phyloP scores from a whole-genome alignment of 2,329 filamentous ascomycete species.

The Seiridium unicorne region DNA sequence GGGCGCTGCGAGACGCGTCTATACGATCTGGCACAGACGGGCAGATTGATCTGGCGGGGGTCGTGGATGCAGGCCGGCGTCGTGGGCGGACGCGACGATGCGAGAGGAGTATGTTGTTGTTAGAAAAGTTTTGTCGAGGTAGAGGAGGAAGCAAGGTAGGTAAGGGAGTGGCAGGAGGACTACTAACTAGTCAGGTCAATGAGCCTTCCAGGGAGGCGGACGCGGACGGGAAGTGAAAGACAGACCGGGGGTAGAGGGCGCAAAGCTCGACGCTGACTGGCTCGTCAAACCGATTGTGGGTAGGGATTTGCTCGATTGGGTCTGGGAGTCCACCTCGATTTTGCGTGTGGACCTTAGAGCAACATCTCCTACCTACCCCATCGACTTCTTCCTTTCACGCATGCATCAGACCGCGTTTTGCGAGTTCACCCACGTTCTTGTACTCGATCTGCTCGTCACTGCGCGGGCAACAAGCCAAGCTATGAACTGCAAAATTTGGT shows the following conservation, averaged over 20 bases:
- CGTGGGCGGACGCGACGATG: background rate
- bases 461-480: slow-evolving; percentile 36
- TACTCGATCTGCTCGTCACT: slow-evolving; percentile 60
- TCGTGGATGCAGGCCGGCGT: slow-evolving; percentile 5
- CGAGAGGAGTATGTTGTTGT: background rate
- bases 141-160: slow-evolving; percentile 1
- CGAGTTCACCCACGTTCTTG: slow-evolving; percentile 53
- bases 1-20: slow-evolving; percentile 5
- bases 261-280: slow-evolving; percentile 2
- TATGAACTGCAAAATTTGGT: slow-evolving; percentile 25
- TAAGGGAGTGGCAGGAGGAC: slow-evolving; percentile 7
- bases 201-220: slow-evolving; percentile 4
- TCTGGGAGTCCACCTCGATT: slow-evolving; percentile 7
- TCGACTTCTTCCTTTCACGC: slow-evolving; percentile 9
- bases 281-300: background rate
- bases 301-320: slow-evolving; percentile 7
- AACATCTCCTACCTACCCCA: slow-evolving; percentile 9
- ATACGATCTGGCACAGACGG: background rate
- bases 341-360: slow-evolving; percentile 4
- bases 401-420: slow-evolving; percentile 23
- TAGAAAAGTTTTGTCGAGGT: slow-evolving; percentile 7
- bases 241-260: slow-evolving; percentile 4
- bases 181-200: background rate
- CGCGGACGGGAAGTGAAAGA: slow-evolving; percentile 7
- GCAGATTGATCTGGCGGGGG: slow-evolving; percentile 9